Conservation (phyloP, 208 protist species). For the Crithidia expoeki region DNA sequence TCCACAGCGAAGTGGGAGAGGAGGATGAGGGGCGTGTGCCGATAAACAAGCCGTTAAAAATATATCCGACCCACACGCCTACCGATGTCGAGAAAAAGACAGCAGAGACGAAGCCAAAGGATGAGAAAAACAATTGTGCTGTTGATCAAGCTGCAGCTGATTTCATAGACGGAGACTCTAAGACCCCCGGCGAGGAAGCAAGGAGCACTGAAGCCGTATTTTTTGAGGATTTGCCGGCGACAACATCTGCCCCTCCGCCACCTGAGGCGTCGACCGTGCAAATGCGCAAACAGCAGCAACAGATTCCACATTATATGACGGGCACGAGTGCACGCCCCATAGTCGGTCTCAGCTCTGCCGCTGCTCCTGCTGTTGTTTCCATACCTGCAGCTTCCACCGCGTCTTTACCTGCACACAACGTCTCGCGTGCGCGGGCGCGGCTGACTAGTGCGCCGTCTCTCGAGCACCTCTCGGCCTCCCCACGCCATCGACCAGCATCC, state of each 20-base stretch:
- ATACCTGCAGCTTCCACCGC: neutral
- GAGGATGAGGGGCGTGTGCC: too few species aligned
- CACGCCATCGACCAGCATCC: neutral
- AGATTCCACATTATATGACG: slow-evolving; percentile 12
- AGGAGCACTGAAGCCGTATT: neutral
- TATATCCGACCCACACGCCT: neutral
- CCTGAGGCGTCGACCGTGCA: neutral
- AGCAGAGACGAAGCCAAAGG: neutral
- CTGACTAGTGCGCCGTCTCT: neutral
- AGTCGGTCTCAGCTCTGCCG: neutral
- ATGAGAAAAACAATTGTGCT: neutral
- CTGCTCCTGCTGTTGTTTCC: neutral
- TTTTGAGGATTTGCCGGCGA: neutral
- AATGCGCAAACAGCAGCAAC: neutral
- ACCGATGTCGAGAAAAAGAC: neutral
- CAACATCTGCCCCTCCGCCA: neutral
- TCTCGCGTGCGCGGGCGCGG: slow-evolving; percentile 12
- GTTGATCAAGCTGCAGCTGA: neutral
- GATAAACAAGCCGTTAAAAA: neutral
- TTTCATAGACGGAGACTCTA: neutral
- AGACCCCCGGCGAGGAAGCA: neutral
- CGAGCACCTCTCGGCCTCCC: neutral
- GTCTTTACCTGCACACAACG: neutral
- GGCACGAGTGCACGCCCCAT: slow-evolving; percentile 8
- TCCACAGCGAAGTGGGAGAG: too few species aligned